Percentiles rank a stretch among this genome's conserved stretches.
These are phyloP conservation scores for Zelopaecilomyces penicillatus DNA, from an alignment of 2,329 filamentous ascomycete species.

Conservation along the genomic window DNA sequence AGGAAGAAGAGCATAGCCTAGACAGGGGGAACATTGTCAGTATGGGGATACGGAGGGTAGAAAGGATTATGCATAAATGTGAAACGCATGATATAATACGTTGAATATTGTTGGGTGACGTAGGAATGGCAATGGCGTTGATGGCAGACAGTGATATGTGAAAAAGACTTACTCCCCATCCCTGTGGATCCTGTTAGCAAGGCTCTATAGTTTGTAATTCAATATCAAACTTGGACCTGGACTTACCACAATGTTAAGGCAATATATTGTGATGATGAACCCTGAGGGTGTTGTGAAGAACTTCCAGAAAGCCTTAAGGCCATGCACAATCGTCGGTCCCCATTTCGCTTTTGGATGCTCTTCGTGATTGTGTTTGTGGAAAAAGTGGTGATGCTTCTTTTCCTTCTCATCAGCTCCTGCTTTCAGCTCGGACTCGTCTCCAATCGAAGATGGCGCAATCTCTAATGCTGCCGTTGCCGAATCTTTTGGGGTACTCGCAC, in stretches of 20 bases:
- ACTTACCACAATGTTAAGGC: conserved; percentile 21
- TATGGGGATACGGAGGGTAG: neutral
- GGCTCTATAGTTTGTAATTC: neutral
- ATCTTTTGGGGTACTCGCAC: too few species aligned
- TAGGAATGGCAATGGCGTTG: too few species aligned
- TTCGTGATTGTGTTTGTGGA: conserved; percentile 12
- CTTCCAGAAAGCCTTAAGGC: conserved; percentile 20
- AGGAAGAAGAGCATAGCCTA: conserved; percentile 23
- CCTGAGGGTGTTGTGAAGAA: conserved; percentile 20
- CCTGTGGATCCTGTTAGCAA: neutral
- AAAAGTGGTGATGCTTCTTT: conserved; percentile 9
- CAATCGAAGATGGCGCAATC: too few species aligned
- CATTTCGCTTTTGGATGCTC: conserved; percentile 16
- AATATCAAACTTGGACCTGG: neutral
- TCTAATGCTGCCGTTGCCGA: too few species aligned
- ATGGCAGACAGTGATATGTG: neutral
- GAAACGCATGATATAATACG: too few species aligned
- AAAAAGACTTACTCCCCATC: conserved; percentile 1
- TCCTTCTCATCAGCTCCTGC: conserved; percentile 1
- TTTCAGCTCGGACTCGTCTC: too few species aligned
- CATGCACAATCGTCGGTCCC: conserved; percentile 16
- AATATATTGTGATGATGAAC: conserved; percentile 21
- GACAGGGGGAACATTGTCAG: conserved; percentile 1
- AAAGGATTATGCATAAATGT: too few species aligned
- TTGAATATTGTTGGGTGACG: too few species aligned